Conservation (phyloP, 306 rosid species). For the Pyrus pyrifolia region DNA sequence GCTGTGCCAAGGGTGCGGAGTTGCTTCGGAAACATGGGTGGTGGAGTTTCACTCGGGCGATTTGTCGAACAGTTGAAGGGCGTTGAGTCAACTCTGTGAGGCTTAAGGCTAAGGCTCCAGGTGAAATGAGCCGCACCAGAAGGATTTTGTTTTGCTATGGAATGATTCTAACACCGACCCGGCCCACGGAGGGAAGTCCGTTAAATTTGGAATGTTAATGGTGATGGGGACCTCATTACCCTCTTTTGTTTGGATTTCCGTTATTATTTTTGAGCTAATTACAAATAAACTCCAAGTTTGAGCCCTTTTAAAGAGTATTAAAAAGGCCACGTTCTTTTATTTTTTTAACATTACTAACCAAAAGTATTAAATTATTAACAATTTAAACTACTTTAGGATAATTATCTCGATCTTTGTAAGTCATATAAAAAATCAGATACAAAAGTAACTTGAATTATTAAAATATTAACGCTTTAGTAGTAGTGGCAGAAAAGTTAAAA, state of each 20-base stretch:
- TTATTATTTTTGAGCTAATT: neutral
- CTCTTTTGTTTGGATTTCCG: neutral
- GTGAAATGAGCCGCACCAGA: neutral
- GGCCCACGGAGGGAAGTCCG: neutral
- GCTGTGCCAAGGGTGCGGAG: conserved; percentile 33
- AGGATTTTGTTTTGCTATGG: neutral
- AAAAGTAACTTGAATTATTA: too few relatives aligned
- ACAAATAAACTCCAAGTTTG: too few relatives aligned
- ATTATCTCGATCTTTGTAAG: too few relatives aligned
- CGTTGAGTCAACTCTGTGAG: neutral
- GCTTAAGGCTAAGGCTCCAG: neutral
- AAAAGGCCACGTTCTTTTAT: neutral
- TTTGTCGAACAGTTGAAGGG: conserved; percentile 24
- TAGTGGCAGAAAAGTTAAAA: too few relatives aligned
- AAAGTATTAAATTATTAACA: too few relatives aligned
- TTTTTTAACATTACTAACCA: neutral
- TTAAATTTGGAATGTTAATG: neutral
- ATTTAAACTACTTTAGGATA: too few relatives aligned
- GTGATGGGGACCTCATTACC: neutral
- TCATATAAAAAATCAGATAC: too few relatives aligned
- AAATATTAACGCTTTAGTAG: too few relatives aligned
- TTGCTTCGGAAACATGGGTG: conserved; percentile 41
- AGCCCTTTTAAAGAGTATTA: too few relatives aligned
- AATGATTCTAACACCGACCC: neutral
- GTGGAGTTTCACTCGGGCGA: conserved; percentile 8